Evolutionary conservation across 1,139 yeast species (phyloP).

Genomic region (Candida buenavistaensis): DNA sequence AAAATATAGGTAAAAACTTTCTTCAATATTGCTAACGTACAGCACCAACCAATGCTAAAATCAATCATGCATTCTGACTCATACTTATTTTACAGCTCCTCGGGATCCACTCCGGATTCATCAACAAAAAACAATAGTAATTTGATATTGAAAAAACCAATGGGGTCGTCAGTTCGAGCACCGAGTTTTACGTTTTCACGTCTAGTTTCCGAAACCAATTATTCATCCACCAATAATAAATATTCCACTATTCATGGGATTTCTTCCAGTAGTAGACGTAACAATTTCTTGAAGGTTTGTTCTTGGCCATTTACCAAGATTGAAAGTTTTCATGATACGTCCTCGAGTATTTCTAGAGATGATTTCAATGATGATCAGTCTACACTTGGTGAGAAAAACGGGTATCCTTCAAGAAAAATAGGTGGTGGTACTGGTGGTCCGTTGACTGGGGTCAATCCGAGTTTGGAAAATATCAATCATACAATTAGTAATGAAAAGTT

Average conservation of each 20-base stretch:
- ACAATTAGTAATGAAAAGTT: slow-evolving; percentile 9
- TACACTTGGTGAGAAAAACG: slow-evolving; percentile 6
- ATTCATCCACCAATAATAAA: slow-evolving; percentile 1
- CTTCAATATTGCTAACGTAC: too few relatives aligned
- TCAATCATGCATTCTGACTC: slow-evolving; percentile 13
- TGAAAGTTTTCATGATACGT: slow-evolving; percentile 10
- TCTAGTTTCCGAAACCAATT: slow-evolving; percentile 4
- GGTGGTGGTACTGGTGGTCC: slow-evolving; percentile 7
- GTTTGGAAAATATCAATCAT: slow-evolving; percentile 17
- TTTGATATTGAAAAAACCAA: slow-evolving; percentile 3
- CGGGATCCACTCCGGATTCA: slow-evolving; percentile 2
- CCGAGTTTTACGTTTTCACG: slow-evolving; percentile 10
- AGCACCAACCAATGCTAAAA: too few relatives aligned
- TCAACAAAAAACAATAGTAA: slow-evolving; percentile 3
- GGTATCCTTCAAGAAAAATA: slow-evolving; percentile 2
- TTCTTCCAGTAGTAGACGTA: slow-evolving; percentile 7
- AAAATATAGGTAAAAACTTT: too few relatives aligned
- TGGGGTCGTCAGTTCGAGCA: slow-evolving; percentile 8
- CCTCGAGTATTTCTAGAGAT: background rate
- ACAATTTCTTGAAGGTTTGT: slow-evolving; percentile 15
- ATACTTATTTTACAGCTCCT: slow-evolving; percentile 10
- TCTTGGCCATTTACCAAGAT: slow-evolving; percentile 15
- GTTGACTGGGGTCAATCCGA: slow-evolving; percentile 14
- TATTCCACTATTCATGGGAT: slow-evolving; percentile 9
- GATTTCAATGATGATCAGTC: slow-evolving; percentile 4